These are phyloP conservation scores for Ilyonectria destructans DNA, from an alignment of 2,329 filamentous ascomycete species.

Conservation along the genomic window DNA sequence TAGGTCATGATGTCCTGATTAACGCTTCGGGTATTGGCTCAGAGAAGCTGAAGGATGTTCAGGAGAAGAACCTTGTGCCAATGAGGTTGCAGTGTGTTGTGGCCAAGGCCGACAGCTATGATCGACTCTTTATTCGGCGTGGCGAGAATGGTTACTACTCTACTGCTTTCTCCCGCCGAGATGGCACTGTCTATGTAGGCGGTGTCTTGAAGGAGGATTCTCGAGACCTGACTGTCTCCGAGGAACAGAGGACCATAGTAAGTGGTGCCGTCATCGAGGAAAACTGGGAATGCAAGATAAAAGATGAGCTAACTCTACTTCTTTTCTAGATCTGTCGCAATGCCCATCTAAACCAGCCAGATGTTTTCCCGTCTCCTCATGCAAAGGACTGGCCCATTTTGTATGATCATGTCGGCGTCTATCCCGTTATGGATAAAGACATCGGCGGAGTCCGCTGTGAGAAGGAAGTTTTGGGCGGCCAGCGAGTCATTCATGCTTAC, in stretches of 20 bases:
- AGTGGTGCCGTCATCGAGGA: background rate
- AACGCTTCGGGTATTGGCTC: slow-evolving; percentile 37
- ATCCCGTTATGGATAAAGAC: slow-evolving; percentile 23
- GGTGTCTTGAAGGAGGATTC: slow-evolving; percentile 4
- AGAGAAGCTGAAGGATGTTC: slow-evolving; percentile 32
- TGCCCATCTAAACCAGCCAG: slow-evolving; percentile 24
- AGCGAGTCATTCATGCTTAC: slow-evolving; percentile 40
- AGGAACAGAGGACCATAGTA: background rate
- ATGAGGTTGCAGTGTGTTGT: slow-evolving; percentile 14
- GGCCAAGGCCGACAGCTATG: background rate
- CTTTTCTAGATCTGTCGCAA: slow-evolving; percentile 17
- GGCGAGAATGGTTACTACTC: slow-evolving; percentile 19
- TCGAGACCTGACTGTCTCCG: background rate
- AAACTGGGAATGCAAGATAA: no score
- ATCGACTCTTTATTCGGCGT: slow-evolving; percentile 20
- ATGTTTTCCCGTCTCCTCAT: slow-evolving; percentile 34
- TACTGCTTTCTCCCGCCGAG: slow-evolving; percentile 20
- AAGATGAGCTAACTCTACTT: no score
- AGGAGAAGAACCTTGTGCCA: slow-evolving; percentile 28
- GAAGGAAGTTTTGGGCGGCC: slow-evolving; percentile 31
- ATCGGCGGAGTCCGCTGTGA: slow-evolving; percentile 26
- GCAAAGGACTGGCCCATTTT: slow-evolving; percentile 27
- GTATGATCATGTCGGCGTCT: slow-evolving; percentile 33
- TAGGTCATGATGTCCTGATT: slow-evolving; percentile 22
- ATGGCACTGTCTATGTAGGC: slow-evolving; percentile 21